Evolutionary conservation across 805 yeast species (phyloP).

Genomic region (Spencermartinsiella europaea): DNA sequence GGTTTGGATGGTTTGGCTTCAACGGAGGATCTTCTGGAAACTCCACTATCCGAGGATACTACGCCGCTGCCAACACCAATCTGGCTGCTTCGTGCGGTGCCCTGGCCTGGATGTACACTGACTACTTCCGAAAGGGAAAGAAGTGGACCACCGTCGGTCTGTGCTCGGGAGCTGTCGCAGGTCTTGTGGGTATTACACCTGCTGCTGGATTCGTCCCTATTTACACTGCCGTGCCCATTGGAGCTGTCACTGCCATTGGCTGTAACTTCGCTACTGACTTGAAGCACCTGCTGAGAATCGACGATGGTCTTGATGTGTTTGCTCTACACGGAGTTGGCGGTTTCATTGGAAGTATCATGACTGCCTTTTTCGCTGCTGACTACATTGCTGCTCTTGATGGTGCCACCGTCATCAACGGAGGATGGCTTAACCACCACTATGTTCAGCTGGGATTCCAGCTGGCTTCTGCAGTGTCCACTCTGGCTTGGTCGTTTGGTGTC

Average conservation of each 20-base stretch:
- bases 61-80: slow-evolving; percentile 89
- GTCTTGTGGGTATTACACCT: slow-evolving; percentile 93
- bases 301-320: slow-evolving; percentile 94
- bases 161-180: slow-evolving; percentile 90
- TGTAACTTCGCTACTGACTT: slow-evolving; percentile 85
- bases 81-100: slow-evolving; percentile 93
- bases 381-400: slow-evolving; percentile 84
- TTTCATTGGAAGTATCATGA: slow-evolving; percentile 69
- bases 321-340: slow-evolving; percentile 96
- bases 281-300: slow-evolving; percentile 67
- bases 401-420: slow-evolving; percentile 60
- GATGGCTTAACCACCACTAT: slow-evolving; percentile 91
- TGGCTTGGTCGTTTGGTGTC: slow-evolving; percentile 73
- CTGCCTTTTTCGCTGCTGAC: slow-evolving; percentile 93
- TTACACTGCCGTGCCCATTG: slow-evolving; percentile 81
- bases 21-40: slow-evolving; percentile 98
- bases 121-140: slow-evolving; percentile 76
- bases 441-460: slow-evolving; percentile 89
- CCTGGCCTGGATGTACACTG: slow-evolving; percentile 89
- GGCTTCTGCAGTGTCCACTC: slow-evolving; percentile 72
- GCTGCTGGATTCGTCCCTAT: slow-evolving; percentile 96
- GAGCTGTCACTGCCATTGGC: slow-evolving; percentile 67
- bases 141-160: slow-evolving; percentile 94
- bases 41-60: slow-evolving; percentile 88
- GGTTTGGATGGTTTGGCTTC: slow-evolving; percentile 99